Evolutionary conservation across 2,329 filamentous ascomycete species (phyloP).

Genomic region (Trichoderma harzianum): DNA sequence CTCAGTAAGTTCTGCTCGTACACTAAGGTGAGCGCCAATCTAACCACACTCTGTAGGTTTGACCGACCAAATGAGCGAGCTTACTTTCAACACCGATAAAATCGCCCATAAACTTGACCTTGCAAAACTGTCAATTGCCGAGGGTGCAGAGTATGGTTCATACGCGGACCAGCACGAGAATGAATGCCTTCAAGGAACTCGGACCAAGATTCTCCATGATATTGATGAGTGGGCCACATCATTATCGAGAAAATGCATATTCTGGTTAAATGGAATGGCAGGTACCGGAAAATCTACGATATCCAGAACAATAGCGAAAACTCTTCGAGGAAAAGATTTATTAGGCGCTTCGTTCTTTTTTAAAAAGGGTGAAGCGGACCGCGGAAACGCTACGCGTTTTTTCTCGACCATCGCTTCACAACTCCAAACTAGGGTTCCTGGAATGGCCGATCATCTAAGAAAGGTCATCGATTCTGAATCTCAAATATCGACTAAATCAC

Average conservation of each 20-base stretch:
- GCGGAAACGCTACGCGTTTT: neutral
- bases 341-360: neutral
- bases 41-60: neutral
- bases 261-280: neutral
- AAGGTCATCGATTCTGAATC: neutral
- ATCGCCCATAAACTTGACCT: neutral
- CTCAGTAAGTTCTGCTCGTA: neutral
- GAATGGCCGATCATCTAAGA: neutral
- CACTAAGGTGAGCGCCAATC: neutral
- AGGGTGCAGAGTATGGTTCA: neutral
- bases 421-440: neutral
- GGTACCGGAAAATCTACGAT: neutral
- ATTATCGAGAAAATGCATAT: neutral
- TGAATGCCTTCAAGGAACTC: neutral
- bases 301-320: neutral
- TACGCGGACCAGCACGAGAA: neutral
- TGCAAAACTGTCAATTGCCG: neutral
- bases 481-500: neutral
- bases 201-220: neutral
- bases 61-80: neutral
- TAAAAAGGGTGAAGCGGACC: neutral
- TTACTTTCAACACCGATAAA: neutral
- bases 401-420: neutral
- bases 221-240: neutral
- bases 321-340: accelerated